Base-by-base conservation (phyloP, 2,329 filamentous ascomycete genomes). In the Sclerotinia trifoliorum region DNA sequence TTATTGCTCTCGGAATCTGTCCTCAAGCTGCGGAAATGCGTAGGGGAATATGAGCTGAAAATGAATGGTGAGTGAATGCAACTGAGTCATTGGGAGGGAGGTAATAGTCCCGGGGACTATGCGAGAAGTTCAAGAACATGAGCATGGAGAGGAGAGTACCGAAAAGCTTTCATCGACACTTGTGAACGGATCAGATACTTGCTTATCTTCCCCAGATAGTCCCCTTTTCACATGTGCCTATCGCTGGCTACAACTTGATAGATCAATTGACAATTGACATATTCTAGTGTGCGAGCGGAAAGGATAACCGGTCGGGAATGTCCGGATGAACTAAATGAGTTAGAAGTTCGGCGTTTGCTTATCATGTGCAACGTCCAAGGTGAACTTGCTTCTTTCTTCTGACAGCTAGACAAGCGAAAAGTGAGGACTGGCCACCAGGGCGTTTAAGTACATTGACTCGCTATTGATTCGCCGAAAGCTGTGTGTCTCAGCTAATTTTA, bases 301-400 rank as follows among this genome's bases (percentile, higher is more conserved):
- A 62, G 58, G 21, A 61, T 61, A 61, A 61, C 57, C 57, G 57
- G 46, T 51, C 29, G 60, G 46, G 21, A 26, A 8, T 63, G n/a
- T 51, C 48, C 60, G 46, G 46, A 51, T 51, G 21, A 24, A 51
- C 58, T 21, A 62, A 62, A 51, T 49, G 26, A 51, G 58, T 62
- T 62, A 49, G 29, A 5, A 49, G 58, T 42, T 63, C 60, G 60
- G 60, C 60, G 60, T 63, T 63, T 63, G 60, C n/a, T 63, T 39
- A 26, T 26, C 29, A 13, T n/a, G 60, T 63, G 48, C 29, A 51
- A 63, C 46, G 17, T 63, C 32, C n/a, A 49, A 51, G 39, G 15
- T 51, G 2, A 42, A 15, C 29, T 63, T 42, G n/a, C 32, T 51
- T 63, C 46, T 42, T 63, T 11, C 32, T 63, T 61, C 21, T 61